Percentiles rank a stretch among this genome's conserved stretches.
Conservation (phyloP, 2,329 filamentous ascomycete species). For the Aspergillus aculeatinus region DNA sequence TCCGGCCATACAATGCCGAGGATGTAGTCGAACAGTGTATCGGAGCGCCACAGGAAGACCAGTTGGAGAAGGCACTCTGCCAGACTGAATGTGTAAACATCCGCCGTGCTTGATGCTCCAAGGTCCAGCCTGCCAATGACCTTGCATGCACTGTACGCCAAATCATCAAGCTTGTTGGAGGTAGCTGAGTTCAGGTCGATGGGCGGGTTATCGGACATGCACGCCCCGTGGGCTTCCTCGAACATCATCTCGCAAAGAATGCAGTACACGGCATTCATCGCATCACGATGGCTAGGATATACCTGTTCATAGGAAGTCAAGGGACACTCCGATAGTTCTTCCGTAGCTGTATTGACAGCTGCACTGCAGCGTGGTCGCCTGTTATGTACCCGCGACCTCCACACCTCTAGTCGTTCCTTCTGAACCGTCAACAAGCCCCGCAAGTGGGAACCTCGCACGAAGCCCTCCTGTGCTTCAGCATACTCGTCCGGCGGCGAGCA, state of each 20-base stretch:
- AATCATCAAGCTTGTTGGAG: neutral
- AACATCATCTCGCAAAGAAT: conserved; percentile 15
- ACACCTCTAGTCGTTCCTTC: conserved; percentile 16
- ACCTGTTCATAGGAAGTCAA: neutral
- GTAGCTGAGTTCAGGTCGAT: too few species aligned
- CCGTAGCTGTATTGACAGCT: too few species aligned
- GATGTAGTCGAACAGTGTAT: conserved; percentile 8
- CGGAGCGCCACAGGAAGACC: conserved; percentile 4
- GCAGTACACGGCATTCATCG: conserved; percentile 15
- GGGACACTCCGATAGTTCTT: too few species aligned
- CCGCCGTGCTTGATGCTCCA: conserved; percentile 1
- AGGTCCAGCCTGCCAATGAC: conserved; percentile 6
- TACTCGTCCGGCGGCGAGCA: conserved; percentile 5
- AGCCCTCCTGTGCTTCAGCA: conserved; percentile 12
- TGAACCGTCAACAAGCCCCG: conserved; percentile 16
- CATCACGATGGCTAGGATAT: conserved; percentile 12
- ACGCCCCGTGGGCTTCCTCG: neutral
- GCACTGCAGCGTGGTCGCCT: neutral
- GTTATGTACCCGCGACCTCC: conserved; percentile 11
- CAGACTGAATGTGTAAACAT: conserved; percentile 18
- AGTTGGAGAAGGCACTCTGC: conserved; percentile 13
- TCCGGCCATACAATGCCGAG: conserved; percentile 21
- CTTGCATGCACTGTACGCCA: neutral
- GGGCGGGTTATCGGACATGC: neutral
- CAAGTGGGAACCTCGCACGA: conserved; percentile 17